Base-by-base conservation (phyloP, 2,329 filamentous ascomycete genomes). In the Ophiosphaerella korrae region DNA sequence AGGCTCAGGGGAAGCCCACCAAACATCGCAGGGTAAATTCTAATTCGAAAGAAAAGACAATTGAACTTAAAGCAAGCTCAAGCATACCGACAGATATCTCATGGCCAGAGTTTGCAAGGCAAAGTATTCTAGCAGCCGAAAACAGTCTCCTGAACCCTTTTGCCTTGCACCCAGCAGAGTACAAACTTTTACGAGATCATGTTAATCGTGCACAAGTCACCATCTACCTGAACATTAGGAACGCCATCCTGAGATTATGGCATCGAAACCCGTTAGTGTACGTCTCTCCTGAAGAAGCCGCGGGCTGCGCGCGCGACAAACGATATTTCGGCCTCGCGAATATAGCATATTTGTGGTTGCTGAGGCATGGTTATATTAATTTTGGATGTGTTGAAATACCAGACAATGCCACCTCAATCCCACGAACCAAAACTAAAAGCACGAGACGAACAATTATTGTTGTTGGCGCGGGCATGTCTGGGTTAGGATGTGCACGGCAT, bases 141-240 rank as follows among this genome's bases (percentile, higher is more conserved):
- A 88, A 90, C 7, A 97, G 91, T 35, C 83, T 94, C 50, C 80
- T 99, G 1, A 93, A 93, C 59, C 93, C 94, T 1, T 97, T 94
- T 73, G 87, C 89, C 9, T 77, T 99, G 34, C 92, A 97, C 73
- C 82, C 84, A 23, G 87, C 90, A 55, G 94, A 99, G 73, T 92
- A 97, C 69, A 78, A 82, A 52, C 80, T 96, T 52, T 77, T 99
- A 35, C 85, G 90, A 55, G 82, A 89, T 55, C 87, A 95, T 64
- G 85, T 99, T 62, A 96, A 88, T 67, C 87, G 90, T 64, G 82
- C 88, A 29, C 94, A 99, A 74, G 91, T 97, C 60, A 97, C 93
- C 2, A 90, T 91, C 11, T 99, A 99, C 75, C 80, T 99, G 46
- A 97, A 97, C 71, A 94, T 99, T 55, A 85, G 94, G 62, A 99